Evolutionary conservation across 2,329 filamentous ascomycete species (phyloP), one percentile per base, ranked within the genome.

Genomic region (Arthroderma sp.): DNA sequence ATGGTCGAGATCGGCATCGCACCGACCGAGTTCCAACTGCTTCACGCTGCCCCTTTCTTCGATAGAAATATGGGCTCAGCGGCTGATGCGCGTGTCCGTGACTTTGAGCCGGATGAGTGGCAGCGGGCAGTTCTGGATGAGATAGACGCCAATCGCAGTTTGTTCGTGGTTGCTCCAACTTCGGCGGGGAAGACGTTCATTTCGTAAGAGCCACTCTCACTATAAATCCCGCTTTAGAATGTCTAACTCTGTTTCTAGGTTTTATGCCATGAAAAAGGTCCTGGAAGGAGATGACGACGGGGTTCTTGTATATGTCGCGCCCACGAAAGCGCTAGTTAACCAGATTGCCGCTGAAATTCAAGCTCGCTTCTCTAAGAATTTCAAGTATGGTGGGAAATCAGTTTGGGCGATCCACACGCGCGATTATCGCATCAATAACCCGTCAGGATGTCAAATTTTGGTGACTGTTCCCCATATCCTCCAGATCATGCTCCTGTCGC

Each of bases 141-240:
- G 34, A 79, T 88, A 33, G 83, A 89, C 57, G 71, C 70, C 0
- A 69, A 82, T 44, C 74, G 78, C 50, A 85, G 81, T 52, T 65
- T 85, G 0, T 79, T 88, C 47, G 81, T 86, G 0, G 78, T 88
- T 6, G 83, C 83, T 0, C 83, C 83, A 0, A 89, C 83, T 0
- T 84, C 79, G 27, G 80, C 84, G 0, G 84, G 84, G 50, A 89
- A 88, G 60, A 89, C 83, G 0, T 89, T 88, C 59, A 88, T 88
- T 47, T 82, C 77, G 57, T 60, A 44, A 54, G 57, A 53, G 9
- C 7, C 10, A 11, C 4, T n/a, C 15, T 31, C 7, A 4, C 3
- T 6, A n/a, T 22, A 22, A 22, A 22, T 22, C 3, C 15, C 15
- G 15, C 3, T 22, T 22, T 3, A 22, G 2, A 3, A 3, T 22